Base-by-base conservation (phyloP, 345 rosid species). In the Pistacia vera region DNA sequence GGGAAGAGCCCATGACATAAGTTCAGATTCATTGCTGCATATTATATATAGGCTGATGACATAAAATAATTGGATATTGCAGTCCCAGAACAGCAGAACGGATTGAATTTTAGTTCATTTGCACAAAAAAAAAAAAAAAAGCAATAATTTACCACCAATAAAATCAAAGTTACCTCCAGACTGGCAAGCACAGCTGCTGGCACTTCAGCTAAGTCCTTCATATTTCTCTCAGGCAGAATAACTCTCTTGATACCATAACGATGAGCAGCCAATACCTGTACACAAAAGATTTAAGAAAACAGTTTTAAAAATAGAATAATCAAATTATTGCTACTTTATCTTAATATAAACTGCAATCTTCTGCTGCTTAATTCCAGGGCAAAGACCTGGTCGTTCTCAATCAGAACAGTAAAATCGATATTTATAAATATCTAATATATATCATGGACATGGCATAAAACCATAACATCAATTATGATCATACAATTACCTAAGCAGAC, bases 261-360 rank as follows among this genome's bases (percentile, higher is more conserved):
- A 56, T 96, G 99, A 36, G 99, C 99, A 18, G 99, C 99, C 88
- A 96, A 81, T 84, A 96, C 85, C 99, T 96, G 89, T 83, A 79
- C 10, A 80, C 58, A 61, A 8, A 17, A 69, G 62, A 82, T 76
- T 64, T 16, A 56, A 76, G 71, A 74, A 58, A 61, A 64, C 20
- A 14, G 38, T 68, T n/a, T 2, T 11, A 30, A 51, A 18, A 48
- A 36, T n/a, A 35, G 1, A 13, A 55, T 48, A 12, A 20, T 20
- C 35, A 7, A 52, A n/a, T 41, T 5, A 8, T 35, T 13, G 13
- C 59, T n/a, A 64, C 8, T 18, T 35, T 41, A 55, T 65, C 54
- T 52, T 44, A 3, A 51, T 30, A 55, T 17, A 28, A 72, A 18
- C 49, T 51, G 49, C 16, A 22, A 4, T 22, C 33, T 73, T 12